A percentile compares a stretch with the other conserved stretches of the same genome.
Evolutionary conservation across 2,329 filamentous ascomycete genomes (phyloP).

Genomic region (Hypoxylon sp.): DNA sequence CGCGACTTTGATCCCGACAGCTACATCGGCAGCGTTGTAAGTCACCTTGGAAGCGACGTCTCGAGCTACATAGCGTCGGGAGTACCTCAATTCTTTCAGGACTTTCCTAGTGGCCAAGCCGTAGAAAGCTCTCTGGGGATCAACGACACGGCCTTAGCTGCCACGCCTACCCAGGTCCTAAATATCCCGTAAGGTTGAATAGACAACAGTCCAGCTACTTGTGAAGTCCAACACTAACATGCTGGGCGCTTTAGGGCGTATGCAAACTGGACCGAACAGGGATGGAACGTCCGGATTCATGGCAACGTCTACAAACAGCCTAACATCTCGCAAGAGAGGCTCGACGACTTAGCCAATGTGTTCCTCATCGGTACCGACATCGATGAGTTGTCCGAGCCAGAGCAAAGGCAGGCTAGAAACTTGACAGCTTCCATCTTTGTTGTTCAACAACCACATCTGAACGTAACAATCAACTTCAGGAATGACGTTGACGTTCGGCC

Average conservation of each 20-base stretch:
- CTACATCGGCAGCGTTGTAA: slow-evolving; percentile 64
- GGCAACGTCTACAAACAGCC: slow-evolving; percentile 87
- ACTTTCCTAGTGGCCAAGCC: slow-evolving; percentile 71
- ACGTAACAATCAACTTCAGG: slow-evolving; percentile 72
- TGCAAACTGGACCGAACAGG: slow-evolving; percentile 82
- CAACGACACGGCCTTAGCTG: slow-evolving; percentile 67
- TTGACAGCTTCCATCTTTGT: slow-evolving; percentile 79
- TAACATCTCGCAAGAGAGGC: slow-evolving; percentile 71
- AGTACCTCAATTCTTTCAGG: slow-evolving; percentile 75
- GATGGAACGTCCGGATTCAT: slow-evolving; percentile 81
- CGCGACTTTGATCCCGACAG: slow-evolving; percentile 60
- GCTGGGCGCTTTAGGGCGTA: slow-evolving; percentile 57
- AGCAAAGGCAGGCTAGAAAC: slow-evolving; percentile 78
- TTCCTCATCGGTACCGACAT: slow-evolving; percentile 77
- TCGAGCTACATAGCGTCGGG: slow-evolving; percentile 73
- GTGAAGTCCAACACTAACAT: slow-evolving; percentile 7
- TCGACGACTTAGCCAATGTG: slow-evolving; percentile 76
- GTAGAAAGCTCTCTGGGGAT: slow-evolving; percentile 74
- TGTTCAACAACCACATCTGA: slow-evolving; percentile 75
- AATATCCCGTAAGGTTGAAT: slow-evolving; percentile 66
- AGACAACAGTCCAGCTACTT: slow-evolving; percentile 50
- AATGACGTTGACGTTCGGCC: slow-evolving; percentile 62
- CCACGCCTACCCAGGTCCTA: slow-evolving; percentile 76
- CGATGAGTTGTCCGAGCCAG: slow-evolving; percentile 65
- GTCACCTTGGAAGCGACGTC: slow-evolving; percentile 65